Conservation (phyloP, 176 grass and related monocot species). For the Triticum dicoccoides region DNA sequence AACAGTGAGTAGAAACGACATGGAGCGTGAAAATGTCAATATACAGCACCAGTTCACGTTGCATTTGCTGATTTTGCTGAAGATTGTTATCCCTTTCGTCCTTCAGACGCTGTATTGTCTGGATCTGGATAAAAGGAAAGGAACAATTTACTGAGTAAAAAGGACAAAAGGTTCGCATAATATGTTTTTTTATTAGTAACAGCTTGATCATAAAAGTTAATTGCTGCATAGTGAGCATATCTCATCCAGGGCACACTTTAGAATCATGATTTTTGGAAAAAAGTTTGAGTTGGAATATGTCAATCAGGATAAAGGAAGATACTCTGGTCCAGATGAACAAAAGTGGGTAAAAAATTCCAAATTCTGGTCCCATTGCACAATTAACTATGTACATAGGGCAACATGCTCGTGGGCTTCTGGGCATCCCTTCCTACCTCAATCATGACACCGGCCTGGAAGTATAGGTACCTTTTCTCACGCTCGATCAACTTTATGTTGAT, state of each 20-base stretch:
- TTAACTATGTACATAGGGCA: constrained; percentile 27
- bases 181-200: constrained; percentile 1
- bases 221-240: not conserved
- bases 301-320: not conserved
- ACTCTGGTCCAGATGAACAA: constrained; percentile 1
- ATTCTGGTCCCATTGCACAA: constrained; percentile 23
- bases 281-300: not conserved
- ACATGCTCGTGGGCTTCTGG: constrained; percentile 7
- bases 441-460: constrained; percentile 10
- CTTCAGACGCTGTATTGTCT: constrained; percentile 68
- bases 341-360: not conserved
- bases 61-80: constrained; percentile 91
- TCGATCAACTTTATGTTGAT: constrained; percentile 28
- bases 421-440: constrained; percentile 27
- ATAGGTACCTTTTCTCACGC: constrained; percentile 25
- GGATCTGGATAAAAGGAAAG: constrained; percentile 49
- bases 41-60: constrained; percentile 70
- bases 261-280: not conserved
- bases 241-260: not conserved
- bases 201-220: constrained; percentile 6
- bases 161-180: constrained; percentile 14
- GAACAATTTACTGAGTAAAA: constrained; percentile 12
- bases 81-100: constrained; percentile 79
- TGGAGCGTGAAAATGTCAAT: not conserved
- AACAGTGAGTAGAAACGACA: not conserved